Evolutionary conservation across 371 early-diverging fungal species (phyloP).

Genomic region (Mucor sp.): DNA sequence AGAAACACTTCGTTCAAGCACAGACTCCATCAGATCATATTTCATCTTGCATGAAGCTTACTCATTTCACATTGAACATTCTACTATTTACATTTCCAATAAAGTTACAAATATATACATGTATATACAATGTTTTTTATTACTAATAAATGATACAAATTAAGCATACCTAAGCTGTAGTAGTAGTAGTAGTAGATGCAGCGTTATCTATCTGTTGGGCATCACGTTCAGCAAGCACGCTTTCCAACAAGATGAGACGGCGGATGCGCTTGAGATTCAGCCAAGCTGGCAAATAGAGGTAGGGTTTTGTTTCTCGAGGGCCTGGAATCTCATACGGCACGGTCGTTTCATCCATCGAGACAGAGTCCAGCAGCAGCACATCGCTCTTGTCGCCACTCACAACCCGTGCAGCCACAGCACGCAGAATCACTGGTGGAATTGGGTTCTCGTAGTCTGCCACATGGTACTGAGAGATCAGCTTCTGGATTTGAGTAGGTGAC

Average conservation of each 20-base stretch:
- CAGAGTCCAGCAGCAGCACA: constrained; percentile 80
- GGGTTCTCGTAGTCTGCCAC: constrained; percentile 81
- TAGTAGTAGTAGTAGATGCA: too few species aligned
- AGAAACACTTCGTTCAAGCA: too few species aligned
- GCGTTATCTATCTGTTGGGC: background rate
- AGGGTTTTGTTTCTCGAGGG: constrained; percentile 46
- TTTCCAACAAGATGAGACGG: constrained; percentile 13
- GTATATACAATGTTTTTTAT: too few species aligned
- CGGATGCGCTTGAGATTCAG: constrained; percentile 24
- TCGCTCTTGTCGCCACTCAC: constrained; percentile 81
- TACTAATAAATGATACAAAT: too few species aligned
- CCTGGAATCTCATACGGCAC: constrained; percentile 53
- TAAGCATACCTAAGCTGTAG: too few species aligned
- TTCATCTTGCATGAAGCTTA: too few species aligned
- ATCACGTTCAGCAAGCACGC: background rate
- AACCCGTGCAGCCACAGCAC: constrained; percentile 81
- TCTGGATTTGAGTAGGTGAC: constrained; percentile 94
- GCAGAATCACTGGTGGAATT: constrained; percentile 83
- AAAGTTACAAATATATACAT: too few species aligned
- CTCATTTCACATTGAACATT: too few species aligned
- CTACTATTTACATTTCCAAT: too few species aligned
- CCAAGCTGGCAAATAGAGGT: constrained; percentile 58
- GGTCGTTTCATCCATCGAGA: constrained; percentile 64
- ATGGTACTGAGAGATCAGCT: constrained; percentile 83
- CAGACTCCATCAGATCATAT: too few species aligned